Conservation (phyloP, 352 stramenopile genomes). For the Phytophthora agathidicida region DNA sequence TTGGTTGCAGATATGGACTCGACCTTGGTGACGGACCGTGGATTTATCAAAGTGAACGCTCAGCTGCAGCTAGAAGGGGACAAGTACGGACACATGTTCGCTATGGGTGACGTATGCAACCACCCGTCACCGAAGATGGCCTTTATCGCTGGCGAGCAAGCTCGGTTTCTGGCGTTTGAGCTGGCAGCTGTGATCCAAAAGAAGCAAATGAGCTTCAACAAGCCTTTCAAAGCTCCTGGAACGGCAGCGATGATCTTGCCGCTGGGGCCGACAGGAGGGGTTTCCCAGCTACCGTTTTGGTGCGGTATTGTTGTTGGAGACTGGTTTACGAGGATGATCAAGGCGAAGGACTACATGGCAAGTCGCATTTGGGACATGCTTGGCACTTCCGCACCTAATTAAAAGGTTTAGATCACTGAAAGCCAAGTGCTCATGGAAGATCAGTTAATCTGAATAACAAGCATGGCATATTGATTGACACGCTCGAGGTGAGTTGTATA, state of each 20-base stretch:
- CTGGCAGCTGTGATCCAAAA: constrained; percentile 26
- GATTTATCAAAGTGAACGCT: constrained; percentile 33
- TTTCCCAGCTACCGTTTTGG: constrained; percentile 38
- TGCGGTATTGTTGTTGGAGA: constrained; percentile 39
- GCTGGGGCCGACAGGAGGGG: constrained; percentile 38
- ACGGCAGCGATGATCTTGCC: constrained; percentile 39
- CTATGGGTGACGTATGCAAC: constrained; percentile 45
- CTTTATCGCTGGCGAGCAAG: constrained; percentile 38
- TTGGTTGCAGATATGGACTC: constrained; percentile 30
- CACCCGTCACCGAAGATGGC: constrained; percentile 43
- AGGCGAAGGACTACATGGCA: constrained; percentile 43
- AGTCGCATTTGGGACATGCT: constrained; percentile 19
- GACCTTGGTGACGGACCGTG: constrained; percentile 16
- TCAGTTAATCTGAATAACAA: no score
- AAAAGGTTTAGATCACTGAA: no score
- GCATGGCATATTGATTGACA: no score
- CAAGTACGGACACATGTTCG: constrained; percentile 39
- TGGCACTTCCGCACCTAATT: constrained; percentile 8
- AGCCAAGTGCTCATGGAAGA: no score
- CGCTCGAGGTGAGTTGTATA: no score
- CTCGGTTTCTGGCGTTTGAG: constrained; percentile 29
- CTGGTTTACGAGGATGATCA: constrained; percentile 33
- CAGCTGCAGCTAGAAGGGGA: constrained; percentile 37
- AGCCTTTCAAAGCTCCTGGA: constrained; percentile 25
- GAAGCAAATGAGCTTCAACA: constrained; percentile 23